Conservation (phyloP, 2,329 filamentous ascomycete species). For the Fusarium penzigii region DNA sequence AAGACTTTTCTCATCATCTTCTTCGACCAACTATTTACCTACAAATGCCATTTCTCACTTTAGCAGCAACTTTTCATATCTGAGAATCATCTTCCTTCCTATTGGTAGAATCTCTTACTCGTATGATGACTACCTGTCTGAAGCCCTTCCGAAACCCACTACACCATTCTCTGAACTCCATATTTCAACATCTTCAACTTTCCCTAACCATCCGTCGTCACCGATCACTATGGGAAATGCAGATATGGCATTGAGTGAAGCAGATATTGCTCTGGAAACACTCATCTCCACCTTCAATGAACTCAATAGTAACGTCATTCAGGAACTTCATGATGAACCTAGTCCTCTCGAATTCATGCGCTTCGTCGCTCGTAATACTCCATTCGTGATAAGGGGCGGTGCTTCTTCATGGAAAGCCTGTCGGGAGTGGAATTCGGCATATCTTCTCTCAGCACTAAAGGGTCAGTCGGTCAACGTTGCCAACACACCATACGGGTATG, state of each 20-base stretch:
- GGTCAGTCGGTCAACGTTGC: conserved; percentile 70
- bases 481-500: conserved; percentile 67
- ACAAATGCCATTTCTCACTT: not conserved
- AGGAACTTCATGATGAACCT: conserved; percentile 64
- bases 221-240: not conserved
- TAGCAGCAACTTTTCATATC: not conserved
- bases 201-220: not conserved
- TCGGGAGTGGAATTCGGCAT: conserved; percentile 61
- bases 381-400: conserved; percentile 69
- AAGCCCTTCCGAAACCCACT: not conserved
- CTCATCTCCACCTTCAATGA: conserved; percentile 73
- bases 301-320: conserved; percentile 62
- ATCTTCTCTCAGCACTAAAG: conserved; percentile 56
- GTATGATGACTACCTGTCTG: not conserved
- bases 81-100: not conserved
- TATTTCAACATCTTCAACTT: not conserved
- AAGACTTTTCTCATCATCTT: too few relatives aligned
- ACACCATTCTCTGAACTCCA: not conserved
- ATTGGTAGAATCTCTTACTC: not conserved
- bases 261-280: conserved; percentile 33
- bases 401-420: conserved; percentile 65
- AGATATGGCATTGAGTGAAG: not conserved
- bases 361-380: conserved; percentile 71
- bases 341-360: conserved; percentile 80
- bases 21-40: not conserved